Base-by-base conservation (phyloP, 371 early-diverging fungal genomes). In the Mortierella sp. region DNA sequence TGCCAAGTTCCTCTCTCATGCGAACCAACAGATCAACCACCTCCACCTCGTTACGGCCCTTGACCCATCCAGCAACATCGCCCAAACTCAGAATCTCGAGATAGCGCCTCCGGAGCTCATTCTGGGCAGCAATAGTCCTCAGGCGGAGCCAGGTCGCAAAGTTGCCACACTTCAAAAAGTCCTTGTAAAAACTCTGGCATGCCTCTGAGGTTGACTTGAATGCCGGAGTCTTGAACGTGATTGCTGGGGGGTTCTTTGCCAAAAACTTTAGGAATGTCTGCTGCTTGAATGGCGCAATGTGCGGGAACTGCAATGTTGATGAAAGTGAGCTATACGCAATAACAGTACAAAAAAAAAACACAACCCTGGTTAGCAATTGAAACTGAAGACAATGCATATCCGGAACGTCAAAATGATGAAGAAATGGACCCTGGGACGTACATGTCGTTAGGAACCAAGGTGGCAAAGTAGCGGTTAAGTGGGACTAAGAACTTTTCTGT, bases 101-200 rank as follows among this genome's bases (percentile, higher is more conserved):
- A 71, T 95, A 94, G 2, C 89, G 89, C 43, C 87, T 82, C 28
- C 92, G 88, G 87, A 97, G 92, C 57, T 94, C 94, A 14, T 92
- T 90, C 82, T 95, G 94, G 1, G 96, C 95, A 61, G 95, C 93
- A 37, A 89, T 89, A 14, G 95, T 95, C n/a, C 96, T 92, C 55
- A 92, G 90, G 21, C 95, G 96, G 43, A 98, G 91, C 99, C 99
- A 99, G 21, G 97, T 93, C 10, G 97, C 97, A 92, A 99, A 99
- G 80, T 97, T 97, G 74, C 97, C 96, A 67, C 97, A 97, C 83
- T 94, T 95, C 59, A 98, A 87, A 85, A 99, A 99, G 74, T 93
- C 95, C 46, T 91, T 83, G 87, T 99, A 99, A 48, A 99, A 90
- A 70, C 95, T 95, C 67, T 89, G 89, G 64, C 89, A 90, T 10